These are phyloP conservation scores for Venturia effusa DNA, from an alignment of 2,329 filamentous ascomycete genomes.

Conservation along the genomic window DNA sequence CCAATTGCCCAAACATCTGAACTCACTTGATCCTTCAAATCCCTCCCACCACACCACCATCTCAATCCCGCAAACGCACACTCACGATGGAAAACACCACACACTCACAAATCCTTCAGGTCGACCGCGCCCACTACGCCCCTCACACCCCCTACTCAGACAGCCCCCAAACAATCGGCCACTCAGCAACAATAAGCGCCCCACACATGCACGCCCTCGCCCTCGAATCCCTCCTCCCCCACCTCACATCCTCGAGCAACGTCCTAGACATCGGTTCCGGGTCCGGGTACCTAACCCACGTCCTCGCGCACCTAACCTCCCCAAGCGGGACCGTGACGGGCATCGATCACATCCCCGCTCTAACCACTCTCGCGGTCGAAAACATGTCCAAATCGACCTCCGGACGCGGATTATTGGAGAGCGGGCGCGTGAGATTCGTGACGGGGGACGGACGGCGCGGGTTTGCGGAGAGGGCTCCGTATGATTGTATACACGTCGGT, in stretches of 20 bases:
- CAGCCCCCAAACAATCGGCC: slow-evolving; percentile 57
- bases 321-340: slow-evolving; percentile 35
- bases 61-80: not conserved
- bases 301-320: slow-evolving; percentile 67
- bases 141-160: slow-evolving; percentile 62
- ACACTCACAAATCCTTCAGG: slow-evolving; percentile 35
- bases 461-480: slow-evolving; percentile 43
- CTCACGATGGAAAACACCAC: slow-evolving; percentile 10
- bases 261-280: slow-evolving; percentile 40
- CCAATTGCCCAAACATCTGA: no score
- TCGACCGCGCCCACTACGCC: slow-evolving; percentile 81
- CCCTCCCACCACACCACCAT: not conserved
- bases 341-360: slow-evolving; percentile 38
- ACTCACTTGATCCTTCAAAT: no score
- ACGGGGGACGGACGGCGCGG: slow-evolving; percentile 52
- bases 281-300: slow-evolving; percentile 69
- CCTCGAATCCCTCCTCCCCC: slow-evolving; percentile 49
- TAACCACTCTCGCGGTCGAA: slow-evolving; percentile 29
- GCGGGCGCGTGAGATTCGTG: slow-evolving; percentile 58
- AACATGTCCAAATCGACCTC: slow-evolving; percentile 35
- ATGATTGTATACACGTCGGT: slow-evolving; percentile 93
- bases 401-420: slow-evolving; percentile 47
- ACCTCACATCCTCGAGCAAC: slow-evolving; percentile 39
- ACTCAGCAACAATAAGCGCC: slow-evolving; percentile 58
- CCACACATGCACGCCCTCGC: slow-evolving; percentile 63